phyloP scores from a whole-genome alignment of 805 yeast species.

The Candida tibetensis region DNA sequence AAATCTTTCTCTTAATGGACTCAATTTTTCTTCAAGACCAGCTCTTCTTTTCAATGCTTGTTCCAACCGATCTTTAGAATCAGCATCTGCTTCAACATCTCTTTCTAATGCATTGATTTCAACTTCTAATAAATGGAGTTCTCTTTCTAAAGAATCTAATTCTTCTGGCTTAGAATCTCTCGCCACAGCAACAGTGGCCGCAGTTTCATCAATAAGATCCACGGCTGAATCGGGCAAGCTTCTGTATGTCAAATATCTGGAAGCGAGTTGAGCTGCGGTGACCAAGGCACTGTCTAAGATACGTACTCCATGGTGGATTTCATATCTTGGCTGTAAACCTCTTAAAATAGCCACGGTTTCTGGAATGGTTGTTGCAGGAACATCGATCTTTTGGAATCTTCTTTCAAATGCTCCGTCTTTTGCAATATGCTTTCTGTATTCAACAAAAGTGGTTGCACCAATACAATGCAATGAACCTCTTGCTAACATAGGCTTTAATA shows the following conservation, averaged over 20 bases:
- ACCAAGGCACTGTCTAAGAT: slow-evolving; percentile 93
- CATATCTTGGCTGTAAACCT: slow-evolving; percentile 93
- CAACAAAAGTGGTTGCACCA: slow-evolving; percentile 96
- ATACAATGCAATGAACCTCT: slow-evolving; percentile 95
- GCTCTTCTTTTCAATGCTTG: slow-evolving; percentile 78
- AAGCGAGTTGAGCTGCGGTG: slow-evolving; percentile 90
- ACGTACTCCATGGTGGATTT: slow-evolving; percentile 96
- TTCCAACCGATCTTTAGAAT: slow-evolving; percentile 82
- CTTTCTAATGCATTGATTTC: slow-evolving; percentile 97
- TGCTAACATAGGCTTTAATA: slow-evolving; percentile 95
- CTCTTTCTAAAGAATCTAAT: slow-evolving; percentile 89
- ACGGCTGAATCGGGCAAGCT: slow-evolving; percentile 96
- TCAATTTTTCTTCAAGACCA: slow-evolving; percentile 77
- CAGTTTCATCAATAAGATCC: slow-evolving; percentile 92
- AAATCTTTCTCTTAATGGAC: slow-evolving; percentile 82
- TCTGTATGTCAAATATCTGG: slow-evolving; percentile 91
- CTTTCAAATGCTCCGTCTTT: slow-evolving; percentile 99
- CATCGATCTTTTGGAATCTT: slow-evolving; percentile 96
- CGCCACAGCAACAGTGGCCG: slow-evolving; percentile 96
- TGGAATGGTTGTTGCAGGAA: slow-evolving; percentile 85
- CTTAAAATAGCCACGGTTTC: slow-evolving; percentile 95
- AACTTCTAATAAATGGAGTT: slow-evolving; percentile 85
- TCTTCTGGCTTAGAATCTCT: slow-evolving; percentile 98
- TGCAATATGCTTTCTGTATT: slow-evolving; percentile 87
- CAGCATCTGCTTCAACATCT: slow-evolving; percentile 79